phyloP scores from a whole-genome alignment of 108 stramenopile genomes.

The Fragilariopsis cylindrus region DNA sequence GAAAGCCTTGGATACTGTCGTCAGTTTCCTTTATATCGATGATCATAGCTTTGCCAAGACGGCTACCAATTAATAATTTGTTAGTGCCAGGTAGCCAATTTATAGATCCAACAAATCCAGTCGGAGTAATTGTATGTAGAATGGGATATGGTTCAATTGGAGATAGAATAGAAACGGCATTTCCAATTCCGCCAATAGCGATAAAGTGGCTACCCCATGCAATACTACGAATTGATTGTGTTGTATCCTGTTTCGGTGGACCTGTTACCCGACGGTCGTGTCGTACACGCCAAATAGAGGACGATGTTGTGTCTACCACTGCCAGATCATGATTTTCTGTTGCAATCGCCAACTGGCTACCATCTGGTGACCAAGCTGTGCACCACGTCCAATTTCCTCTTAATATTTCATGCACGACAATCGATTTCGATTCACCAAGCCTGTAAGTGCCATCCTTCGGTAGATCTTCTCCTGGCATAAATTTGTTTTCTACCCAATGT shows the following conservation, averaged over 20 bases:
- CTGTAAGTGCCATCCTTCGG: slow-evolving; percentile 36
- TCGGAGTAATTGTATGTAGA: slow-evolving; percentile 52
- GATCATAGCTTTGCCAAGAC: slow-evolving; percentile 55
- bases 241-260: slow-evolving; percentile 35
- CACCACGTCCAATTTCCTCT: slow-evolving; percentile 63
- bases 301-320: slow-evolving; percentile 52
- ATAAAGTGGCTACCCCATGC: slow-evolving; percentile 70
- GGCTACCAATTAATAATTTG: slow-evolving; percentile 63
- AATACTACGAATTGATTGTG: slow-evolving; percentile 67
- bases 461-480: slow-evolving; percentile 7
- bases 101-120: slow-evolving; percentile 68
- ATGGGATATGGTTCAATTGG: slow-evolving; percentile 58
- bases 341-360: slow-evolving; percentile 62
- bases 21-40: slow-evolving; percentile 42
- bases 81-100: slow-evolving; percentile 55
- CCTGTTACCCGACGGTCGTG: slow-evolving; percentile 52
- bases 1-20: not conserved
- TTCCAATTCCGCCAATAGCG: slow-evolving; percentile 71
- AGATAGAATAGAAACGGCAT: slow-evolving; percentile 67
- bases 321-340: slow-evolving; percentile 75
- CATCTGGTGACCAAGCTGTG: slow-evolving; percentile 74
- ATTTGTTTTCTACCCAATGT: slow-evolving; percentile 46
- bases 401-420: slow-evolving; percentile 54
- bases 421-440: slow-evolving; percentile 42
- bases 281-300: slow-evolving; percentile 58